Base-by-base conservation (phyloP, 495 filamentous ascomycete genomes). In the Trichoderma orchidacearum region DNA sequence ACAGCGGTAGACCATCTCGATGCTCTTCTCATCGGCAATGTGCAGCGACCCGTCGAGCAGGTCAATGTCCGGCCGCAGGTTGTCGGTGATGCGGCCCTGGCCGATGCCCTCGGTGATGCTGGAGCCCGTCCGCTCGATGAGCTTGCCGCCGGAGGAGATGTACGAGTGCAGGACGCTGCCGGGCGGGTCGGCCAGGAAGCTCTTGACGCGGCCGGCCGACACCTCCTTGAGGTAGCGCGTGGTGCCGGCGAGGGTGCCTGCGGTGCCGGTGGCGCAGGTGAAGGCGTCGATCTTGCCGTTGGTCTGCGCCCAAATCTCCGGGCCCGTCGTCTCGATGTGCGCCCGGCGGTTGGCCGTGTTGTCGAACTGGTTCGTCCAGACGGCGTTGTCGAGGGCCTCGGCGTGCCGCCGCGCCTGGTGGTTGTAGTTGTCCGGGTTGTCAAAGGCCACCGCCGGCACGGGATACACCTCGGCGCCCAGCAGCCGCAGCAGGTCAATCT, bases 301-400 rank as follows among this genome's bases (percentile, higher is more conserved):
- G 0, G 92, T 96, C 76, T 98, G 93, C n/a, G 82, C 68, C 93
- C 93, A 98, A 66, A 98, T 90, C 69, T 98, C 93, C 1, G 93
- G 93, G 0, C 93, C 93, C 1, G 93, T 98, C 0, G 92, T 97
- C 73, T 96, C 93, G 63, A 98, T 84, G 65, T 98, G 93, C 27
- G 92, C 92, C 66, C 86, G 83, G 29, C 94, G 81, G 70, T 98
- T 98, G 54, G 94, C 93, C 30, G 75, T 80, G 73, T 98, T 98
- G 66, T 98, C 93, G 74, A 98, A 98, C 69, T 98, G 93, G 72
- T 98, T 93, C 28, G 93, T 98, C 93, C 93, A 98, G 2, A 96
- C 90, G 6, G 93, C 90, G 70, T 96, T 96, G 2, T 86, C 84
- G 48, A 90, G 68, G 0, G 75, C 69, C 71, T 94, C 90, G 32